Evolutionary conservation across 345 rosid genomes (phyloP).

Genomic region (Nephelium lappaceum): DNA sequence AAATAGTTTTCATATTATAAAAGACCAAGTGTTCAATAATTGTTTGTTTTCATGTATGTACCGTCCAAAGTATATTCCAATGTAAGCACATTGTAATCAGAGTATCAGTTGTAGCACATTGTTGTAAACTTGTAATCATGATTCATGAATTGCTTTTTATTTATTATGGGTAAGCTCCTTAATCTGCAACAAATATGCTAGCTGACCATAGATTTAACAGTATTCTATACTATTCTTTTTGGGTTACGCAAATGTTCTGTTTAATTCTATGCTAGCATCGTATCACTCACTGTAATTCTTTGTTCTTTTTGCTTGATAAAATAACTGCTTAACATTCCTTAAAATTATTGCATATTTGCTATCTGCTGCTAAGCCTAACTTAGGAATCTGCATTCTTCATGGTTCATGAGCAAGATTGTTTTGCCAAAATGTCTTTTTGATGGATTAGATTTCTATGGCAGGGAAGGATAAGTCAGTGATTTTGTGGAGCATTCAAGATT

Average conservation of each 20-base stretch:
- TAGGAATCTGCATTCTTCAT: neutral
- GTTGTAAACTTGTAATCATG: neutral
- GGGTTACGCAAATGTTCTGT: neutral
- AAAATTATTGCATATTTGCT: neutral
- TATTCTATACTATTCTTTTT: neutral
- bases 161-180: no score
- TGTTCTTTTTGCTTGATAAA: neutral
- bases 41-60: neutral
- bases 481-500: slow-evolving; percentile 71
- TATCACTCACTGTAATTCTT: neutral
- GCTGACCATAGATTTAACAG: neutral
- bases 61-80: neutral
- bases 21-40: neutral
- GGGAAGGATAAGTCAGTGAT: slow-evolving; percentile 66
- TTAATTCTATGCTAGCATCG: neutral
- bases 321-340: neutral
- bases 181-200: neutral
- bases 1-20: neutral
- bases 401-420: slow-evolving; percentile 2
- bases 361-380: neutral
- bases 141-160: neutral
- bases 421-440: slow-evolving; percentile 14
- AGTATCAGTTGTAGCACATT: neutral
- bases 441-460: slow-evolving; percentile 21
- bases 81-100: neutral